Evolutionary conservation across 495 filamentous ascomycete genomes (phyloP).

Genomic region (Penicillium goetzii): DNA sequence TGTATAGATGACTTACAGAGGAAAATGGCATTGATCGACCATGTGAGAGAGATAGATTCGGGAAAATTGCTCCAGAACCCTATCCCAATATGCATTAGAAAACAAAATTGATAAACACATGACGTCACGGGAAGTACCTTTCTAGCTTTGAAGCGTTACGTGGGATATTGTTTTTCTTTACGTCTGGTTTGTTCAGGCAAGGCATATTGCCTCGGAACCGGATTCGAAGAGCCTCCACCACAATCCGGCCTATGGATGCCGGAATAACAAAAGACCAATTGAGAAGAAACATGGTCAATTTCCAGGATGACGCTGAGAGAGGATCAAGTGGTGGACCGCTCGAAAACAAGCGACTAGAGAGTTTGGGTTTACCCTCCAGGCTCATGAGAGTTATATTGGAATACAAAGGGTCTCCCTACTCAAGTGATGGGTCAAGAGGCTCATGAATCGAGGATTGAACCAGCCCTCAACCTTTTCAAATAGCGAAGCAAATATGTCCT

Average conservation of each 20-base stretch:
- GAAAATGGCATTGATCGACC: background rate
- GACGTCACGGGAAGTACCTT: background rate
- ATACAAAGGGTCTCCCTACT: slow-evolving; percentile 11
- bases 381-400: slow-evolving; percentile 11
- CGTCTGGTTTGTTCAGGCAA: slow-evolving; percentile 17
- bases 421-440: slow-evolving; percentile 7
- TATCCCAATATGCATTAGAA: background rate
- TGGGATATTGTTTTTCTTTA: slow-evolving; percentile 10
- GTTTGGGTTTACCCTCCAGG: slow-evolving; percentile 6
- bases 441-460: slow-evolving; percentile 10
- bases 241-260: slow-evolving; percentile 8
- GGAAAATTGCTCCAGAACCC: slow-evolving; percentile 8
- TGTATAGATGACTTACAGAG: slow-evolving; percentile 7
- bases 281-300: slow-evolving; percentile 1
- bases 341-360: slow-evolving; percentile 21
- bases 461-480: slow-evolving; percentile 32
- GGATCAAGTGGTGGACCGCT: slow-evolving; percentile 13
- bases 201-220: slow-evolving; percentile 19
- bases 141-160: slow-evolving; percentile 12
- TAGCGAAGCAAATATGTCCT: slow-evolving; percentile 29
- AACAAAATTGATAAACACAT: background rate
- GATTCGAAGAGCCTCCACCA: slow-evolving; percentile 18
- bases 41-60: slow-evolving; percentile 8
- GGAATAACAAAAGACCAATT: slow-evolving; percentile 12
- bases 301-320: slow-evolving; percentile 10